Percentiles rank a stretch among this genome's conserved stretches.
Conservation (phyloP, 2,329 filamentous ascomycete species). For the Trichophyton rubrum region DNA sequence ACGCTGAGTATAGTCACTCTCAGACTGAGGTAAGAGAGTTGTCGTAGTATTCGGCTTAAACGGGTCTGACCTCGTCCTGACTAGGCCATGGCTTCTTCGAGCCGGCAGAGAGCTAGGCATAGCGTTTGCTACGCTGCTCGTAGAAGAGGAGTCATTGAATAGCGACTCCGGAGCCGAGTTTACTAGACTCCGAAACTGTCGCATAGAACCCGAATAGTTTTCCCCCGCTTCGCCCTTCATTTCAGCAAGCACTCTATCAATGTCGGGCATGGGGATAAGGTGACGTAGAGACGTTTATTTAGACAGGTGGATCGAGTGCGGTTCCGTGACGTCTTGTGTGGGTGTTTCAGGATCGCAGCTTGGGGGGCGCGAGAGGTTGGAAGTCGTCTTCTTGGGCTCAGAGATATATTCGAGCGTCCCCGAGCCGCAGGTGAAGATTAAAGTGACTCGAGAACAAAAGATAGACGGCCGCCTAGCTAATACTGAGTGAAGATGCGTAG, state of each 20-base stretch:
- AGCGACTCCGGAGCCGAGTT: not conserved
- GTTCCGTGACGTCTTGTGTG: not conserved
- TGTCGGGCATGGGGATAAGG: conserved; percentile 9
- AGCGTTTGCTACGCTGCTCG: not conserved
- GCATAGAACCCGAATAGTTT: not conserved
- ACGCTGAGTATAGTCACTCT: not conserved
- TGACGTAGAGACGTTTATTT: not conserved
- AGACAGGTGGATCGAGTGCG: not conserved
- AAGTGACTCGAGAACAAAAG: not conserved
- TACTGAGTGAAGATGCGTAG: not conserved
- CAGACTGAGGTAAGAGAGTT: not conserved
- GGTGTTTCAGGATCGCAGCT: not conserved
- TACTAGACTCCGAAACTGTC: not conserved
- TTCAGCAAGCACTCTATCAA: conserved; percentile 6
- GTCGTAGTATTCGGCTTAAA: not conserved
- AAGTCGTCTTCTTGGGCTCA: not conserved
- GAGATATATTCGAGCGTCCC: not conserved
- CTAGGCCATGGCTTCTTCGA: not conserved
- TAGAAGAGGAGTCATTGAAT: not conserved
- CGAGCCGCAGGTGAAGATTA: not conserved
- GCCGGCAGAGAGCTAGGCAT: not conserved
- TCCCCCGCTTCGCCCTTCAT: conserved; percentile 5
- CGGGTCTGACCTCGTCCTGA: not conserved
- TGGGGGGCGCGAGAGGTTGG: not conserved
- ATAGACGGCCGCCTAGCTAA: not conserved